phyloP scores from a whole-genome alignment of 2,329 filamentous ascomycete genomes.

The Shiraia bambusicola region DNA sequence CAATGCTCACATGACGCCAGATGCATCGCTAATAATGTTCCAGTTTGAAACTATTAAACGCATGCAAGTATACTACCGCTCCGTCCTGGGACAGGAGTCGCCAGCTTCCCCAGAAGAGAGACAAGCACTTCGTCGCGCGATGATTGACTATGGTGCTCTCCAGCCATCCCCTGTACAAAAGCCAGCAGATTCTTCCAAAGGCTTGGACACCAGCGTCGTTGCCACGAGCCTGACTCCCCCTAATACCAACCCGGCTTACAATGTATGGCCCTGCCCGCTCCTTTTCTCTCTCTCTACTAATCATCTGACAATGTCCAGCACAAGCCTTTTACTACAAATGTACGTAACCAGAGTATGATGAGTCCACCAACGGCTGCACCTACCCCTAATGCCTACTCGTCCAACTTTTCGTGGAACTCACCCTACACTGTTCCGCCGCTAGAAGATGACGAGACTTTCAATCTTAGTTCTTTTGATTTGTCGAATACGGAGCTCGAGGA shows the following conservation, averaged over 20 bases:
- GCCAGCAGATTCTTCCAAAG: conserved; percentile 24
- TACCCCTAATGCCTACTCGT: conserved; percentile 26
- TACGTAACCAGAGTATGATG: conserved; percentile 12
- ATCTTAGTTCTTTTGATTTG: conserved; percentile 36
- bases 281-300: too few relatives aligned
- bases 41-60: conserved; percentile 47
- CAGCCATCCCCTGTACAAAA: conserved; percentile 44
- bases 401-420: conserved; percentile 24
- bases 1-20: background rate
- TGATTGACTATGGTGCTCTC: conserved; percentile 46
- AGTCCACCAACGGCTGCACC: conserved; percentile 26
- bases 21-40: conserved; percentile 5
- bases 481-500: conserved; percentile 41
- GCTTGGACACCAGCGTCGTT: conserved; percentile 15
- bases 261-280: background rate
- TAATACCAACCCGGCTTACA: conserved; percentile 1
- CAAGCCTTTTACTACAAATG: conserved; percentile 8
- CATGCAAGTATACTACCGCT: conserved; percentile 46
- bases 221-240: conserved; percentile 8
- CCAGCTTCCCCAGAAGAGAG: conserved; percentile 43
- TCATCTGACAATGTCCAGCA: conserved; percentile 5
- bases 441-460: conserved; percentile 37
- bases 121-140: conserved; percentile 39
- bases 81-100: conserved; percentile 36
- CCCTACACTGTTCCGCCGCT: conserved; percentile 27